Conservation (phyloP, 352 stramenopile genomes). For the Phytophthora ramorum region DNA sequence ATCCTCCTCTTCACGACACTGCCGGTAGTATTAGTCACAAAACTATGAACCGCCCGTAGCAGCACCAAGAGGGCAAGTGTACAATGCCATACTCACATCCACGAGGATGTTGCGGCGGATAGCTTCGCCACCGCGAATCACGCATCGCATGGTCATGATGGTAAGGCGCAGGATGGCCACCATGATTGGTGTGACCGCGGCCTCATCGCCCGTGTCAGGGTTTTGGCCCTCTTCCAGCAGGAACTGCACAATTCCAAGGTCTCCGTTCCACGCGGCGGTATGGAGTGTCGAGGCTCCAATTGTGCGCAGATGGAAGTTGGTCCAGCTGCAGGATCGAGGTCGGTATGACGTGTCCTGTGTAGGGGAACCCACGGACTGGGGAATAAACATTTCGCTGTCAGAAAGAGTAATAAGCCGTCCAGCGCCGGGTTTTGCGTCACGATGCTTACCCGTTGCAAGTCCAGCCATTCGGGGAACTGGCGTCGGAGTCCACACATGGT, state of each 20-base stretch:
- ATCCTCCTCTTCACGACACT: slow-evolving; percentile 32
- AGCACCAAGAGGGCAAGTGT: too few species aligned
- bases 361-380: not conserved
- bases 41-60: not conserved
- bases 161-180: slow-evolving; percentile 24
- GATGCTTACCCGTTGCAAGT: slow-evolving; percentile 28
- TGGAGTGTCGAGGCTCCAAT: slow-evolving; percentile 21
- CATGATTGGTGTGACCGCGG: slow-evolving; percentile 32
- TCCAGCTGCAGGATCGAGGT: slow-evolving; percentile 16
- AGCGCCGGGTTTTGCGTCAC: too few species aligned
- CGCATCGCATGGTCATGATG: slow-evolving; percentile 29
- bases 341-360: not conserved
- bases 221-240: slow-evolving; percentile 21
- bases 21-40: not conserved
- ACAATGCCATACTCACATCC: slow-evolving; percentile 20
- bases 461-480: slow-evolving; percentile 29
- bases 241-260: slow-evolving; percentile 10
- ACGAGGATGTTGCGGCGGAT: slow-evolving; percentile 31
- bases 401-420: not conserved
- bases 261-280: slow-evolving; percentile 18
- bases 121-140: slow-evolving; percentile 19
- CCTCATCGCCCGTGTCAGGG: slow-evolving; percentile 26
- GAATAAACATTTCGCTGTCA: not conserved
- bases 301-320: slow-evolving; percentile 6
- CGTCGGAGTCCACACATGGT: slow-evolving; percentile 17